Evolutionary conservation across 768 basidiomycete genomes (phyloP), one percentile per base, ranked within the genome.

Genomic region (Boletus tomentosulus): DNA sequence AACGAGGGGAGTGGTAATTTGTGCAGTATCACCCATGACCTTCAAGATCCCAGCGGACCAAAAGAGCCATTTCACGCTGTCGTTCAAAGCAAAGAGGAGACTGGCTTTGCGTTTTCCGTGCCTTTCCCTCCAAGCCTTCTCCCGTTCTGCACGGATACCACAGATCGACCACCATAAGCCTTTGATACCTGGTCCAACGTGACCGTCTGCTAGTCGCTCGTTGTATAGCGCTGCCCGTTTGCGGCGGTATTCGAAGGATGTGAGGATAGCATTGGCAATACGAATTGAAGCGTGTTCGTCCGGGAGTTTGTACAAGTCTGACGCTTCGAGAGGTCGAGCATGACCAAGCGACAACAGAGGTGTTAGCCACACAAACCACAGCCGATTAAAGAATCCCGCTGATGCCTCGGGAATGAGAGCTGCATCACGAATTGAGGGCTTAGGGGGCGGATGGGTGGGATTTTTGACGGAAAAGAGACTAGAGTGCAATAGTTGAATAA

Each of bases 361-460:
- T 6, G 16, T n/a, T 38, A 38, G 37, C 16, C 37, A 38, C 5
- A 28, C 8, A 38, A 38, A n/a, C 37, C 13, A 38, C 37, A 38
- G 16, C n/a, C 7, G 16, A n/a, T 38, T n/a, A n/a, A 38, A n/a
- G 16, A 38, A n/a, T 38, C 37, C 7, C 16, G 16, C 37, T 38
- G 16, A 16, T n/a, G 16, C 37, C n/a, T 38, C 37, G 4, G 37
- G 37, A n/a, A 8, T 38, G 37, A 28, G 28, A 28, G 28, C 28
- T n/a, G 37, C 37, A 8, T 38, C 37, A 3, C n/a, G 16, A 38
- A n/a, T 38, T 19, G 19, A 19, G 19, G 19, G 19, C 19, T 19
- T 19, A 19, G 19, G 19, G 16, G 16, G 12, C 3, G 76, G 73
- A 6, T 71, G 65, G 12, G 71, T 46, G 2, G 50, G 45, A 41